Base-by-base conservation (phyloP, 2,329 filamentous ascomycete genomes). In the Biscogniauxia mediterranea region DNA sequence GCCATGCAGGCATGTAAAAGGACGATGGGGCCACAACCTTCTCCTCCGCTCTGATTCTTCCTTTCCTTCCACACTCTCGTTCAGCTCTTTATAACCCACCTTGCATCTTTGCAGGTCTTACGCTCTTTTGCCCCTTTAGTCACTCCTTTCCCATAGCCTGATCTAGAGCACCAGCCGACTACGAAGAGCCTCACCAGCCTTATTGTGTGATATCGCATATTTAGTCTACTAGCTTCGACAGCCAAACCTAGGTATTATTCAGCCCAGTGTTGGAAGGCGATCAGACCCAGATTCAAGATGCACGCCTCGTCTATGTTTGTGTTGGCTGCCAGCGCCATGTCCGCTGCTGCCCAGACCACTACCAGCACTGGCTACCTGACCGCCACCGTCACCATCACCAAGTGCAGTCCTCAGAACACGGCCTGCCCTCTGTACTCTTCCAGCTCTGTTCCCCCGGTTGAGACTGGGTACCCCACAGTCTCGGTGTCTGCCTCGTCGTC, bases 281-380 rank as follows among this genome's bases (percentile, higher is more conserved):
- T 52, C 54, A 57, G 28, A 9, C 57, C 61, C 38, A 57, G 32
- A 59, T 52, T 58, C 65, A 71, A 68, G 56, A 74, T 74, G 72
- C 69, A 63, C 46, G 64, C 64, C 60, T 70, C 71, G 52, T 69
- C 63, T 11, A 26, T 73, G 49, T 38, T 72, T 56, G 62, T 71
- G 56, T 56, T 73, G 67, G 70, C 65, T 63, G 69, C 65, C 52
- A 58, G 68, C 64, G 70, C 65, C 68, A 56, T 68, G 61, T 67
- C 71, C 52, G 71, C 66, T 23, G 60, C 66, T 54, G 70, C 70
- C 60, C 67, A 71, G 26, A 72, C 68, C 55, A 71, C 69, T 17
- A 74, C 70, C 26, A 70, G 64, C 60, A 73, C 70, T 3, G 61
- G 65, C 25, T 70, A 69, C 61, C 59, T 73, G 54, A 73, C 70